Percentiles rank a stretch among this genome's conserved stretches.
Evolutionary conservation across 2,329 filamentous ascomycete species (phyloP).

Genomic region (Proliferodiscus dingleyae): DNA sequence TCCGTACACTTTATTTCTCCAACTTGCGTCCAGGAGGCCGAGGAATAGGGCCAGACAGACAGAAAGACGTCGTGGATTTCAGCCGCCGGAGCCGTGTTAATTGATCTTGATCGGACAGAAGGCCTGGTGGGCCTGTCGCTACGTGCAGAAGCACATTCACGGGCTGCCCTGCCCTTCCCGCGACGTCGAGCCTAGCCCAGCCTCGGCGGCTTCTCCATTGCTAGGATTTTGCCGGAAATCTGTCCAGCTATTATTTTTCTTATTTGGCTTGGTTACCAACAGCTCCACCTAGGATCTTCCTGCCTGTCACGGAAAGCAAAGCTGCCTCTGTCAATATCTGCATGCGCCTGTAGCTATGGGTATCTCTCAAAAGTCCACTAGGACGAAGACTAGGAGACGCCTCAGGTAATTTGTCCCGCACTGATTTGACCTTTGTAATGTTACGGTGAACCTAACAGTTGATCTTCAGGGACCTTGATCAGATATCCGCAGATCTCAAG

Average conservation of each 20-base stretch:
- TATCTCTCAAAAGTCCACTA: slow-evolving; percentile 59
- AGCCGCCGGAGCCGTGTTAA: too few species aligned
- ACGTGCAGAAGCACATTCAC: neutral
- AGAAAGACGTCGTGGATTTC: too few species aligned
- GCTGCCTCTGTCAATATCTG: neutral
- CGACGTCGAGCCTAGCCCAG: slow-evolving; percentile 1
- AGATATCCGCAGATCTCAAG: slow-evolving; percentile 77
- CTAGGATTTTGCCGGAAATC: slow-evolving; percentile 1
- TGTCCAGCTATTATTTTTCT: neutral
- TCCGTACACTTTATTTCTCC: too few species aligned
- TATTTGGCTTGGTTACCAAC: slow-evolving; percentile 10
- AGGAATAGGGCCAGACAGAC: neutral
- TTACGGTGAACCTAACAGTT: slow-evolving; percentile 1
- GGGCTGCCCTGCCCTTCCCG: neutral
- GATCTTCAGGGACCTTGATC: slow-evolving; percentile 74
- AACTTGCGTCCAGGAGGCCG: neutral
- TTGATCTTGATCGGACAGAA: too few species aligned
- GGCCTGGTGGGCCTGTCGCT: neutral
- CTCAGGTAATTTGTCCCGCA: slow-evolving; percentile 46
- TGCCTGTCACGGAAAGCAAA: neutral
- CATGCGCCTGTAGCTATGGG: slow-evolving; percentile 46
- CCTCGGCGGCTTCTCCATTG: slow-evolving; percentile 5
- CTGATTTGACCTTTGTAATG: neutral
- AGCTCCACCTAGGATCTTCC: neutral
- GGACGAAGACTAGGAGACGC: slow-evolving; percentile 69